Evolutionary conservation across 148 eudicot species (phyloP).

Genomic region (Pharnaceum exiguum): DNA sequence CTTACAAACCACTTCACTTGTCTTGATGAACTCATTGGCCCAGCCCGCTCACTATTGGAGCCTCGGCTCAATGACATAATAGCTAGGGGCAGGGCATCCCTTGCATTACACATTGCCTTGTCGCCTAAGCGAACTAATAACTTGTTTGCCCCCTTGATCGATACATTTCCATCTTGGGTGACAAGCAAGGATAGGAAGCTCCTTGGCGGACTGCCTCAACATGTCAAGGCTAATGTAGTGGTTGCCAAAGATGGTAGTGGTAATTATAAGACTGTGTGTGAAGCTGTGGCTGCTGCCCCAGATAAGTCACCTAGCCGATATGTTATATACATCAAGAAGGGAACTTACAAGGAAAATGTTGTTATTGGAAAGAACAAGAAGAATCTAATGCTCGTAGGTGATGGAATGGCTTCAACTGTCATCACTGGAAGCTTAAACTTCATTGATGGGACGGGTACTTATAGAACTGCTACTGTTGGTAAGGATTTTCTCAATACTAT

Average conservation of each 20-base stretch:
- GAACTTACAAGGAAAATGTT: conserved; percentile 13
- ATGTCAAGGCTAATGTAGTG: not conserved
- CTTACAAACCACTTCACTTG: conserved; percentile 49
- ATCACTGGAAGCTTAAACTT: conserved; percentile 21
- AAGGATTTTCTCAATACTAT: not conserved
- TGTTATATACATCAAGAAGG: conserved; percentile 16
- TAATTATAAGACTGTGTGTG: conserved; percentile 4
- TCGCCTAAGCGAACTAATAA: not conserved
- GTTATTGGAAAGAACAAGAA: conserved; percentile 5
- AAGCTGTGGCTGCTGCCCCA: conserved; percentile 12
- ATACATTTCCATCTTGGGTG: conserved; percentile 6
- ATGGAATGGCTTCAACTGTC: conserved; percentile 23
- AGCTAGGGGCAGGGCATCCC: conserved; percentile 25
- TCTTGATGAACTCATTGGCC: conserved; percentile 28
- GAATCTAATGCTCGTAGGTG: conserved; percentile 25
- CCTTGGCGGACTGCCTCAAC: not conserved
- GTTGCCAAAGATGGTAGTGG: conserved; percentile 19
- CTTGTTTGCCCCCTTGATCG: not conserved
- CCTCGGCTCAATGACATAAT: conserved; percentile 24
- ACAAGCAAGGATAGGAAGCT: conserved; percentile 12
- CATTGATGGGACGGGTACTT: conserved; percentile 20
- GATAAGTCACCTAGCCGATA: not conserved
- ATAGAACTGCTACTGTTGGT: conserved; percentile 24
- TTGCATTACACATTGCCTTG: conserved; percentile 33
- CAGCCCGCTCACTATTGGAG: conserved; percentile 14